Percentiles rank a stretch among this genome's conserved stretches.
phyloP scores from a whole-genome alignment of 116 monocot genomes.

The Papilionanthe hybrid region DNA sequence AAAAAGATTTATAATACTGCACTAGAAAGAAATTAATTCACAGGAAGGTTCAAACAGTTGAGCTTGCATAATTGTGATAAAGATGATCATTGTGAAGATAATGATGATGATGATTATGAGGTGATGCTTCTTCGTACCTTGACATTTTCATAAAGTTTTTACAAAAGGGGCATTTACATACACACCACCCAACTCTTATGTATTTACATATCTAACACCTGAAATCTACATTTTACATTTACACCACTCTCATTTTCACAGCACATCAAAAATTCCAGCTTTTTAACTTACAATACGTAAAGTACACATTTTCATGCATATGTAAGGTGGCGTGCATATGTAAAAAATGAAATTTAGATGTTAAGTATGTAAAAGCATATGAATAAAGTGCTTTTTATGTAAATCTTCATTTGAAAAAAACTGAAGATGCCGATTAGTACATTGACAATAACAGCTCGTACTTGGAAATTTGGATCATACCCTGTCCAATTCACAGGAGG shows the following conservation, averaged over 20 bases:
- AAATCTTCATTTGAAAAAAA: neutral
- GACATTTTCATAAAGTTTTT: neutral
- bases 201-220: too few species aligned
- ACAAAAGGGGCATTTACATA: neutral
- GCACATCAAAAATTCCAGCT: too few species aligned
- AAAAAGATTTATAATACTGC: neutral
- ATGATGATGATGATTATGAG: neutral
- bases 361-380: too few species aligned
- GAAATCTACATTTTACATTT: too few species aligned
- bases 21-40: neutral
- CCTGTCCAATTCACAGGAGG: constrained; percentile 89
- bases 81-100: neutral
- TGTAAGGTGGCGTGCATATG: too few species aligned
- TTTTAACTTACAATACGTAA: too few species aligned
- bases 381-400: too few species aligned
- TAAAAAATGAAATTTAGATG: too few species aligned
- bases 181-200: too few species aligned
- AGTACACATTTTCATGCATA: too few species aligned
- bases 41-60: neutral
- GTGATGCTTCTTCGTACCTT: neutral
- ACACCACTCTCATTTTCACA: too few species aligned
- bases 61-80: neutral
- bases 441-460: neutral
- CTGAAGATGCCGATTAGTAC: neutral
- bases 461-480: constrained; percentile 22